phyloP scores from a whole-genome alignment of 2,329 filamentous ascomycete genomes.

The Colletotrichum karsti region DNA sequence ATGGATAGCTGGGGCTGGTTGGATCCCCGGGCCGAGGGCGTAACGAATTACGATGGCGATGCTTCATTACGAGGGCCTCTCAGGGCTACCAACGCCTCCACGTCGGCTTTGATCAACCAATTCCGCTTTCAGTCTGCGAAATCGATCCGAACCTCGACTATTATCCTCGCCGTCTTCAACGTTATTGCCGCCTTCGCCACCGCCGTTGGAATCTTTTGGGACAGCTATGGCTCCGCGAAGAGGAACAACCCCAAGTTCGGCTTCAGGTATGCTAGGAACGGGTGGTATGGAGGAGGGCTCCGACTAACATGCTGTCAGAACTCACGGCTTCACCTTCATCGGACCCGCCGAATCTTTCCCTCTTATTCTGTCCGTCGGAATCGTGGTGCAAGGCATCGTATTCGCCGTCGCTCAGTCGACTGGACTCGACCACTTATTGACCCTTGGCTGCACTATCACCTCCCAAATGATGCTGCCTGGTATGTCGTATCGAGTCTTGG shows the following conservation, averaged over 20 bases:
- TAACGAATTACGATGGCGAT: slow-evolving; percentile 29
- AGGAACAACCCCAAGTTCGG: slow-evolving; percentile 48
- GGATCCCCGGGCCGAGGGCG: slow-evolving; percentile 34
- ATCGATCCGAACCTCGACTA: slow-evolving; percentile 68
- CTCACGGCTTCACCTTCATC: slow-evolving; percentile 52
- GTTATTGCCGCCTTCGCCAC: slow-evolving; percentile 65
- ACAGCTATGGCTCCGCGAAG: slow-evolving; percentile 58
- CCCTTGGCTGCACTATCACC: slow-evolving; percentile 59
- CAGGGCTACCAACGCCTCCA: slow-evolving; percentile 40
- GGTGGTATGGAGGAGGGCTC: neutral
- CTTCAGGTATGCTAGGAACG: slow-evolving; percentile 46
- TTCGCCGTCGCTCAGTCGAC: slow-evolving; percentile 66
- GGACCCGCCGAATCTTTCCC: slow-evolving; percentile 60
- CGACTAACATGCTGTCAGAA: slow-evolving; percentile 35
- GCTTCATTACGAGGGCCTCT: slow-evolving; percentile 39
- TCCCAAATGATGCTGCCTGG: slow-evolving; percentile 69
- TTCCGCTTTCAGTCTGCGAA: slow-evolving; percentile 62
- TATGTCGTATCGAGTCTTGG: slow-evolving; percentile 39
- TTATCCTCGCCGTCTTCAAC: slow-evolving; percentile 70
- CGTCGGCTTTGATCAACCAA: slow-evolving; percentile 57
- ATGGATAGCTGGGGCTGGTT: slow-evolving; percentile 33
- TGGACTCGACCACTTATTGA: slow-evolving; percentile 60
- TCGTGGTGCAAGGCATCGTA: slow-evolving; percentile 64
- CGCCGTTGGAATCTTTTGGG: slow-evolving; percentile 64
- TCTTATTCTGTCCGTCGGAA: slow-evolving; percentile 64